phyloP scores from a whole-genome alignment of 768 basidiomycete species.

The Boletus sp. region DNA sequence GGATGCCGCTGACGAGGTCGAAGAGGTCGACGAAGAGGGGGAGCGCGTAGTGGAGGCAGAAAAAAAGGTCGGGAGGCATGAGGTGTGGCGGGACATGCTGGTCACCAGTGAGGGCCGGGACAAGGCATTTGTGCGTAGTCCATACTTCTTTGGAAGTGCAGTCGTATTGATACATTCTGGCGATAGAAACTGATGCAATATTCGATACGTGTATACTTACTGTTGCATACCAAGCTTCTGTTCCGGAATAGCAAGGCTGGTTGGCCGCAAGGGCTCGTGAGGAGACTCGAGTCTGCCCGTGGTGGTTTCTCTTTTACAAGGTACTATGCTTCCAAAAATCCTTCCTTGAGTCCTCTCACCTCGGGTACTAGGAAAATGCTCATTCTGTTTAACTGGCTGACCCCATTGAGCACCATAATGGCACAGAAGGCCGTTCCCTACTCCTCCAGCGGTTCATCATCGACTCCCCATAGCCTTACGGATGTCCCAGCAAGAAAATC shows the following conservation, averaged over 20 bases:
- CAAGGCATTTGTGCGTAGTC: conserved; percentile 71
- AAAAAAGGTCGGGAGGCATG: conserved; percentile 52
- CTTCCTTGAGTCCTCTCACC: conserved; percentile 1
- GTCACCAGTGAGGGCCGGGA: conserved; percentile 77
- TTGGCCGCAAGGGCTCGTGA: conserved; percentile 57
- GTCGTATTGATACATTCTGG: neutral
- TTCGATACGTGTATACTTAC: conserved; percentile 67
- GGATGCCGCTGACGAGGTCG: conserved; percentile 29
- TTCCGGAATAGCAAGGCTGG: conserved; percentile 40
- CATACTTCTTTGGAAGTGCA: neutral
- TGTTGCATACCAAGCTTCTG: conserved; percentile 60
- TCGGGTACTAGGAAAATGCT: conserved; percentile 60
- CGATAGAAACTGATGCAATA: conserved; percentile 85
- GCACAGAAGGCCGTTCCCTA: conserved; percentile 68
- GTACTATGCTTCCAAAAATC: conserved; percentile 36
- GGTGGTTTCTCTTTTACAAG: conserved; percentile 73
- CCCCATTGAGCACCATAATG: conserved; percentile 66
- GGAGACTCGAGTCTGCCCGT: conserved; percentile 49
- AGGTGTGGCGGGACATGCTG: conserved; percentile 79
- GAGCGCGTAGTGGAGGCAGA: conserved; percentile 43
- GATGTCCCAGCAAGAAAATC: conserved; percentile 9
- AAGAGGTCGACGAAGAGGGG: conserved; percentile 50
- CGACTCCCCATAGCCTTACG: conserved; percentile 19
- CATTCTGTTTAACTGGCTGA: conserved; percentile 81
- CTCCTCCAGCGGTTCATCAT: conserved; percentile 36